A percentile compares a stretch with the other conserved stretches of the same genome.
These are phyloP conservation scores for Iris pallida DNA, from an alignment of 116 monocot species.

Conservation along the genomic window DNA sequence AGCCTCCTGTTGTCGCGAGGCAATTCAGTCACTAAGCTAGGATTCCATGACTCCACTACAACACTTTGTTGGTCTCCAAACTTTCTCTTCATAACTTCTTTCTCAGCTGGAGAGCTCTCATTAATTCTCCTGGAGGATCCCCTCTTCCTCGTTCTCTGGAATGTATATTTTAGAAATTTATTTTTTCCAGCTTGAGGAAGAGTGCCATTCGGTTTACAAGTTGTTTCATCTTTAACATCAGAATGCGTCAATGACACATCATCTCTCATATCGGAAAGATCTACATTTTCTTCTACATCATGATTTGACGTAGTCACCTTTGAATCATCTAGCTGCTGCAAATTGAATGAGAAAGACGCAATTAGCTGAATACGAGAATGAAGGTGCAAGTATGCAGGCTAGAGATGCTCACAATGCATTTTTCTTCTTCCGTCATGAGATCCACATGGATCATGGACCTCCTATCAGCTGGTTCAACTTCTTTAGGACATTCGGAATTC, in stretches of 20 bases:
- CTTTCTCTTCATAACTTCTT: slow-evolving; percentile 11
- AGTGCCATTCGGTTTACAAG: slow-evolving; percentile 5
- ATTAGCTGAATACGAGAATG: too few species aligned
- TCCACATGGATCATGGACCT: background rate
- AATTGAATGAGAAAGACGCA: too few species aligned
- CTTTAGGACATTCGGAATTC: too few species aligned
- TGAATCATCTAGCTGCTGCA: too few species aligned
- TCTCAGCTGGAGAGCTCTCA: slow-evolving; percentile 22
- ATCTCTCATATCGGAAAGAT: background rate
- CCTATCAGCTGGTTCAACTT: too few species aligned
- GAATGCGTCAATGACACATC: background rate
- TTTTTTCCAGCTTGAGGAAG: slow-evolving; percentile 23
- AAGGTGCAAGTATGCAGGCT: background rate
- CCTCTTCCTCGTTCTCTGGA: slow-evolving; percentile 70
- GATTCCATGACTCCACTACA: slow-evolving; percentile 14
- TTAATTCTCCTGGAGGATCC: slow-evolving; percentile 32
- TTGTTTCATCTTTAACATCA: slow-evolving; percentile 12
- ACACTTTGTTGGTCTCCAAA: slow-evolving; percentile 18
- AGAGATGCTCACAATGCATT: background rate
- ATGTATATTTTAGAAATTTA: slow-evolving; percentile 69
- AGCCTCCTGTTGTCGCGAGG: slow-evolving; percentile 55
- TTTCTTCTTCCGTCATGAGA: slow-evolving; percentile 4
- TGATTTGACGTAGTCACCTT: background rate
- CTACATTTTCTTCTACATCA: slow-evolving; percentile 17
- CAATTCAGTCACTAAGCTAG: slow-evolving; percentile 25